Evolutionary conservation across 2,329 filamentous ascomycete species (phyloP).

Genomic region (Aspergillus alliaceus): DNA sequence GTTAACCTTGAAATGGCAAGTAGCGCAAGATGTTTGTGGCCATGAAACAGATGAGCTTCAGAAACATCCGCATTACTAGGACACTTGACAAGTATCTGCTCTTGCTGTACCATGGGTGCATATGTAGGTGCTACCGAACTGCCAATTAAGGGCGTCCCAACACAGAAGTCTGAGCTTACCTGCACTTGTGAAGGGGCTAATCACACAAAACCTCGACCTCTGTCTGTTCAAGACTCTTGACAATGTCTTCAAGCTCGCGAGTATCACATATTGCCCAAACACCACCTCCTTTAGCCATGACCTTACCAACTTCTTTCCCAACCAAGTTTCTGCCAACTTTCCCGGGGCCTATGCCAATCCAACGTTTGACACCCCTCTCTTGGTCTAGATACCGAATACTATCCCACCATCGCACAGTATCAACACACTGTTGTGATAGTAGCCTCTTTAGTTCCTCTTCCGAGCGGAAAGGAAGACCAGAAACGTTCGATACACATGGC

Average conservation of each 20-base stretch:
- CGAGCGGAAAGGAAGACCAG: slow-evolving; percentile 72
- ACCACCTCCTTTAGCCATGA: slow-evolving; percentile 80
- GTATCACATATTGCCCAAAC: slow-evolving; percentile 91
- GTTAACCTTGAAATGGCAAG: not conserved
- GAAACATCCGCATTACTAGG: not conserved
- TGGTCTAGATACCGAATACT: slow-evolving; percentile 87
- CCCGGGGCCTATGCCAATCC: slow-evolving; percentile 90
- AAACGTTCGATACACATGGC: slow-evolving; percentile 84
- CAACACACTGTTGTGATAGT: slow-evolving; percentile 77
- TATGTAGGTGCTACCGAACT: not conserved
- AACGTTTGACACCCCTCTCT: slow-evolving; percentile 75
- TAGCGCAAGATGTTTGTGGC: not conserved
- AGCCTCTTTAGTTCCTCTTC: slow-evolving; percentile 75
- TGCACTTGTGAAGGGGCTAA: not conserved
- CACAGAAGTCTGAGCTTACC: not conserved
- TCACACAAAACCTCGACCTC: slow-evolving; percentile 33
- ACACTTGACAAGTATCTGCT: not conserved
- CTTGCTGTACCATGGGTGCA: not conserved
- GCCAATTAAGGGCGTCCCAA: not conserved
- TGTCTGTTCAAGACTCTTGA: slow-evolving; percentile 66
- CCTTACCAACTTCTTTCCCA: slow-evolving; percentile 87
- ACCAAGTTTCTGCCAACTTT: slow-evolving; percentile 93
- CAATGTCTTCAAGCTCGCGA: slow-evolving; percentile 68
- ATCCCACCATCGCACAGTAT: slow-evolving; percentile 93
- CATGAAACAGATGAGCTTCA: not conserved